These are phyloP conservation scores for Hypoxylon intermedium DNA, from an alignment of 495 filamentous ascomycete genomes.

Conservation along the genomic window DNA sequence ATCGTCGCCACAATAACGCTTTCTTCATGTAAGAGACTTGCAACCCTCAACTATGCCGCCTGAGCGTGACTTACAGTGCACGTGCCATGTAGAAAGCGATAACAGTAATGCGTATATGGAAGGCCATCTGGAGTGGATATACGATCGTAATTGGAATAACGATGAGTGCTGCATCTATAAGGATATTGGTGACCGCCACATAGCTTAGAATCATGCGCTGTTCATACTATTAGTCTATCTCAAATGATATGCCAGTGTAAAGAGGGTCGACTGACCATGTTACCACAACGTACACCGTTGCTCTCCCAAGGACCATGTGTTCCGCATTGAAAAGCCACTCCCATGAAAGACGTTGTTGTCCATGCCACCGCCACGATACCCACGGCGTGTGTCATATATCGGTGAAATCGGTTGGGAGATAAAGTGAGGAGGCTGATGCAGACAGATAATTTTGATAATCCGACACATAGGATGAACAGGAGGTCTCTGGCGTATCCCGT, in stretches of 20 bases:
- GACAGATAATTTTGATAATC: conserved; percentile 23
- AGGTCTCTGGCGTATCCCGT: conserved; percentile 19
- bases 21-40: neutral
- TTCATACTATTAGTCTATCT: neutral
- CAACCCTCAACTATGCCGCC: neutral
- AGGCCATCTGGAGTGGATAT: neutral
- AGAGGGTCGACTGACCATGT: conserved; percentile 46
- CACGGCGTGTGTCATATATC: neutral
- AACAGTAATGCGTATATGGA: neutral
- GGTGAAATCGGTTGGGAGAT: conserved; percentile 12
- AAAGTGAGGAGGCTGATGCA: conserved; percentile 12
- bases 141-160: neutral
- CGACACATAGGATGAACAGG: conserved; percentile 22
- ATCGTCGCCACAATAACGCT: conserved; percentile 17
- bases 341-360: conserved; percentile 42
- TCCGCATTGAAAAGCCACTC: conserved; percentile 49
- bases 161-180: neutral
- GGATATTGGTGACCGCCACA: neutral
- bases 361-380: conserved; percentile 21
- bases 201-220: neutral
- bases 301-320: conserved; percentile 46
- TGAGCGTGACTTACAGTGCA: neutral
- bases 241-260: too few species aligned
- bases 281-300: conserved; percentile 41
- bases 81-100: neutral